Evolutionary conservation across 495 filamentous ascomycete species (phyloP).

Genomic region (Aspergillus sparsus): DNA sequence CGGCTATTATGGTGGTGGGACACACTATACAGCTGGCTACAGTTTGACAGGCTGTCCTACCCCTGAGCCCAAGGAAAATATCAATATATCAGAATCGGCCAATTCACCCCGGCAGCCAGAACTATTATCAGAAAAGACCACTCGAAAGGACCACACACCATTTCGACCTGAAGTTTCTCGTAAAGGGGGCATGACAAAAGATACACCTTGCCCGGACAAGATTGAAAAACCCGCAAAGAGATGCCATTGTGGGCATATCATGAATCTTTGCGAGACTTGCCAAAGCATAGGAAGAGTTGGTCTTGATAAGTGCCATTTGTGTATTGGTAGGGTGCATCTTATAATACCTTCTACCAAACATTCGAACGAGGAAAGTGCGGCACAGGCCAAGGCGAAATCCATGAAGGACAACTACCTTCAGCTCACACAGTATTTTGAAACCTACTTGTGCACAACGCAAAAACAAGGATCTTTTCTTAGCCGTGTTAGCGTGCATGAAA

Average conservation of each 20-base stretch:
- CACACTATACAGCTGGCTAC: no score
- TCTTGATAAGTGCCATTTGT: not conserved
- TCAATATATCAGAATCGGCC: no score
- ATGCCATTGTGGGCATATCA: not conserved
- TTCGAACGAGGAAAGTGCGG: not conserved
- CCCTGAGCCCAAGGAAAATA: no score
- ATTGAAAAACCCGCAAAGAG: not conserved
- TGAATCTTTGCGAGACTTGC: not conserved
- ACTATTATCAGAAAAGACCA: no score
- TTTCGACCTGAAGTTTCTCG: not conserved
- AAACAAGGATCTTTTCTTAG: conserved; percentile 6
- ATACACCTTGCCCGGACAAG: not conserved
- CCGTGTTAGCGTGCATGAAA: conserved; percentile 5
- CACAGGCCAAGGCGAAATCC: not conserved
- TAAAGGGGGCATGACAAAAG: not conserved
- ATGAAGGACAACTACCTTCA: not conserved
- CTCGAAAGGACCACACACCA: not conserved
- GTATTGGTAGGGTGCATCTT: not conserved
- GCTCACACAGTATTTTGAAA: conserved; percentile 2
- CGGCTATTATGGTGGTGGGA: no score
- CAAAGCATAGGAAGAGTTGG: not conserved
- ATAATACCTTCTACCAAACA: no score
- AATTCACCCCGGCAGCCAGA: no score
- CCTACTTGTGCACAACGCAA: not conserved
- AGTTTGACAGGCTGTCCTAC: no score